Percentiles rank a stretch among this genome's conserved stretches.
These are phyloP conservation scores for Aspergillus japonicus DNA, from an alignment of 2,329 filamentous ascomycete genomes.

Conservation along the genomic window DNA sequence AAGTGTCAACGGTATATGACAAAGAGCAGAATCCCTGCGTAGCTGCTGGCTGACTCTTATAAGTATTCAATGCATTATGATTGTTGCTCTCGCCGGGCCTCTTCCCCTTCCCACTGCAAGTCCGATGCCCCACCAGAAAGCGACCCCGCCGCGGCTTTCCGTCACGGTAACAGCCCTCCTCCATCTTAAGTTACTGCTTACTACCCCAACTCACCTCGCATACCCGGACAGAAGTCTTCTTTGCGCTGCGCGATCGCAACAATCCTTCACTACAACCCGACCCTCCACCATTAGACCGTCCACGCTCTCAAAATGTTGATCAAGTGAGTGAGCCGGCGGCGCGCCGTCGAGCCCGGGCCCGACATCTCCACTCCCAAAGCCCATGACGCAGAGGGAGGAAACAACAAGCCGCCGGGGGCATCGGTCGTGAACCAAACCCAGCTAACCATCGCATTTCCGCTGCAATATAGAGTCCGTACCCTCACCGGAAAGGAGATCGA, in stretches of 20 bases:
- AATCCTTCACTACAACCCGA: not conserved
- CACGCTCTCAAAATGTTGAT: slow-evolving; percentile 47
- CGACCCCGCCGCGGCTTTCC: slow-evolving; percentile 30
- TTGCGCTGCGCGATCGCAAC: not conserved
- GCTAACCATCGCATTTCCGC: slow-evolving; percentile 13
- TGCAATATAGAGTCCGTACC: slow-evolving; percentile 74
- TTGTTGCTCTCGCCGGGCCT: not conserved
- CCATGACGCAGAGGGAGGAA: slow-evolving; percentile 2
- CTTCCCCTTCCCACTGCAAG: not conserved
- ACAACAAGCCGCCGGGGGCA: too few species aligned
- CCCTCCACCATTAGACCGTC: not conserved
- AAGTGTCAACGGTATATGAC: too few species aligned
- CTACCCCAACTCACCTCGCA: slow-evolving; percentile 5
- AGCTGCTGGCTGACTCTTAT: too few species aligned
- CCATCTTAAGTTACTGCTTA: slow-evolving; percentile 6
- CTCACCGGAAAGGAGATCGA: slow-evolving; percentile 99
- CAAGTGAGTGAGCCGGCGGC: slow-evolving; percentile 43
- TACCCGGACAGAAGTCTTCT: not conserved
- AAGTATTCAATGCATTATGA: too few species aligned
- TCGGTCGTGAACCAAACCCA: slow-evolving; percentile 7
- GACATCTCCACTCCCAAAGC: not conserved
- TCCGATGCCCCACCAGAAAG: slow-evolving; percentile 29
- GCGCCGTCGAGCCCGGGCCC: not conserved
- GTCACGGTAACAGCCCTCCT: slow-evolving; percentile 19
- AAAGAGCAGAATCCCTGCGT: too few species aligned